A percentile compares a stretch with the other conserved stretches of the same genome.
These are phyloP conservation scores for Bassia scoparia DNA, from an alignment of 148 eudicot species.

Conservation along the genomic window DNA sequence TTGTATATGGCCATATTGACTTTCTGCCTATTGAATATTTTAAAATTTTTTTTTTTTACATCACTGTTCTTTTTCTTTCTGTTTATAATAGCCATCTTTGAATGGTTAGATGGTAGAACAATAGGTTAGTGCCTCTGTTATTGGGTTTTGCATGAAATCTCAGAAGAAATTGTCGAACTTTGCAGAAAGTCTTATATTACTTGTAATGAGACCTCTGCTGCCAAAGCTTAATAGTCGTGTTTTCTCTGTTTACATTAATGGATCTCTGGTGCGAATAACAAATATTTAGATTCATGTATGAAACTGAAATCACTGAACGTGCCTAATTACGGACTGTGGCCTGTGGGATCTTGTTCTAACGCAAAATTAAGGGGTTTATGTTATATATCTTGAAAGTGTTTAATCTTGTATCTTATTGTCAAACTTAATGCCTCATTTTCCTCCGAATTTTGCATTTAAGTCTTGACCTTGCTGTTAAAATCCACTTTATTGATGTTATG, in stretches of 20 bases:
- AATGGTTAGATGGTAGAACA: too few relatives aligned
- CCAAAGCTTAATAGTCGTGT: neutral
- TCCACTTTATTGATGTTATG: slow-evolving; percentile 6
- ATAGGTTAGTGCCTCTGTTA: too few relatives aligned
- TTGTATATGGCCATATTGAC: too few relatives aligned
- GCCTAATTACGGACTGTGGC: neutral
- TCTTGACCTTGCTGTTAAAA: neutral
- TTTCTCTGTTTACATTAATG: neutral
- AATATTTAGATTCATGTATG: neutral
- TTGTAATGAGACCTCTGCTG: neutral
- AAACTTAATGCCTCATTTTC: neutral
- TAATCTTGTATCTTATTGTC: neutral
- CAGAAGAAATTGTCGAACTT: neutral
- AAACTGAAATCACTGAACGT: neutral
- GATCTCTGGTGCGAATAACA: too few relatives aligned
- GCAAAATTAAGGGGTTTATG: neutral
- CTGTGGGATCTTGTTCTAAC: neutral
- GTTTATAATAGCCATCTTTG: too few relatives aligned
- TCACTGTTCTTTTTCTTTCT: too few relatives aligned
- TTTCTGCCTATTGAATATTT: too few relatives aligned
- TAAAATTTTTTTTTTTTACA: too few relatives aligned
- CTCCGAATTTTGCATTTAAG: neutral
- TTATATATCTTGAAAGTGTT: too few relatives aligned
- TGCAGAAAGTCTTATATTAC: neutral
- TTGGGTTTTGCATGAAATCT: too few relatives aligned